Conservation (phyloP, 305 asterid genomes). For the Solanum aculeatissimum region DNA sequence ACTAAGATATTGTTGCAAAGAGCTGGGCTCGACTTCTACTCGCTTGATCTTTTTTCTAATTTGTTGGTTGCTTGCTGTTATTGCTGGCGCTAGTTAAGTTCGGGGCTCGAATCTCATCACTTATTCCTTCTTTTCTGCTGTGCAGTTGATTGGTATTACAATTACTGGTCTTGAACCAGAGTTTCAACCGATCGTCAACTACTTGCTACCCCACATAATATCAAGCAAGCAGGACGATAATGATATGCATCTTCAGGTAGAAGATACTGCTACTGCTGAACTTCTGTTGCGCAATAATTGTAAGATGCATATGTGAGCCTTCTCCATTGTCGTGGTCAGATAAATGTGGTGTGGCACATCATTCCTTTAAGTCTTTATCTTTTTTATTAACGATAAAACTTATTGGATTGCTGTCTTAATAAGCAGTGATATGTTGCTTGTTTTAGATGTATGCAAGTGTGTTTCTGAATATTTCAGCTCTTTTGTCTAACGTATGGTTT, state of each 20-base stretch:
- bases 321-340: not conserved
- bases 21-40: not conserved
- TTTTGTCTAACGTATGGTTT: conserved; percentile 27
- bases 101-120: not conserved
- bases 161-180: conserved; percentile 88
- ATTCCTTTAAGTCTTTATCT: not conserved
- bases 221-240: conserved; percentile 71
- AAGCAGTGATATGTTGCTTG: not conserved
- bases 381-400: not conserved
- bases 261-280: conserved; percentile 7
- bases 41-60: not conserved
- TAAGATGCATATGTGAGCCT: not conserved
- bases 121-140: conserved; percentile 2
- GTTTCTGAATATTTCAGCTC: not conserved
- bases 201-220: conserved; percentile 68
- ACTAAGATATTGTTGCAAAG: not conserved
- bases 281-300: not conserved
- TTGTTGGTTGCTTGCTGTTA: not conserved
- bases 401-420: not conserved
- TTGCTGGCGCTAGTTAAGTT: not conserved
- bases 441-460: not conserved
- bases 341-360: not conserved
- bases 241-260: conserved; percentile 91
- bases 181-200: conserved; percentile 74
- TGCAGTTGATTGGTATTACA: conserved; percentile 84